Evolutionary conservation across 768 basidiomycete species (phyloP).

Genomic region (Leucosporidium scottii): DNA sequence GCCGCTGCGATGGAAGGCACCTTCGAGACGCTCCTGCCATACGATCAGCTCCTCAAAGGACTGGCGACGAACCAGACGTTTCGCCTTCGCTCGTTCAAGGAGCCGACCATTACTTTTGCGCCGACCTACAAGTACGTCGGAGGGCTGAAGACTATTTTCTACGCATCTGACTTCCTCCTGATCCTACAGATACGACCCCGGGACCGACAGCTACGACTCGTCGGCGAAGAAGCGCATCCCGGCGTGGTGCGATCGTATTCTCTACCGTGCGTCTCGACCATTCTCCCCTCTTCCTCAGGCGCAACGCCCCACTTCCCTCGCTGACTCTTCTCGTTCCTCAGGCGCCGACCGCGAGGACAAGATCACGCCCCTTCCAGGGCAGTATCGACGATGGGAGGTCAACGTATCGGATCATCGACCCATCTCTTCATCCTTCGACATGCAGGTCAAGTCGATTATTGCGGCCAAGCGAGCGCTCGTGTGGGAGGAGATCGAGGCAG

Average conservation of each 20-base stretch:
- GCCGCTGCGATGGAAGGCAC: constrained; percentile 63
- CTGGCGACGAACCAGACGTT: constrained; percentile 71
- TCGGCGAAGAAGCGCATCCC: constrained; percentile 83
- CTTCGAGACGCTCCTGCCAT: constrained; percentile 54
- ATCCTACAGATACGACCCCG: constrained; percentile 58
- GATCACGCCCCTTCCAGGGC: constrained; percentile 51
- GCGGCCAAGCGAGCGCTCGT: constrained; percentile 54
- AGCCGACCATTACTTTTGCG: constrained; percentile 68
- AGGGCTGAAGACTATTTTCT: not conserved
- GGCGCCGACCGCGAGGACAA: constrained; percentile 41
- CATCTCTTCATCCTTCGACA: constrained; percentile 64
- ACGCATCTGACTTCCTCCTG: not conserved
- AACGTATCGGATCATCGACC: constrained; percentile 72
- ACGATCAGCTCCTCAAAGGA: constrained; percentile 87
- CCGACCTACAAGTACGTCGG: constrained; percentile 72
- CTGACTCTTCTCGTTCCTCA: constrained; percentile 33
- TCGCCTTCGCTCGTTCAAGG: constrained; percentile 72
- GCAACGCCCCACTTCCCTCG: constrained; percentile 48
- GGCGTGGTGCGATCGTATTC: constrained; percentile 93
- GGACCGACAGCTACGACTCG: constrained; percentile 70
- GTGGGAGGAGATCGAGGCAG: constrained; percentile 52
- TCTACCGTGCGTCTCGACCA: constrained; percentile 53
- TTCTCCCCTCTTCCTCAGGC: not conserved
- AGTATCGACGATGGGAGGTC: constrained; percentile 74
- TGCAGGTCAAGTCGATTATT: constrained; percentile 67